A percentile compares a stretch with the other conserved stretches of the same genome.
Conservation (phyloP, 768 basidiomycete species). For the Asterophora lycoperdoides region DNA sequence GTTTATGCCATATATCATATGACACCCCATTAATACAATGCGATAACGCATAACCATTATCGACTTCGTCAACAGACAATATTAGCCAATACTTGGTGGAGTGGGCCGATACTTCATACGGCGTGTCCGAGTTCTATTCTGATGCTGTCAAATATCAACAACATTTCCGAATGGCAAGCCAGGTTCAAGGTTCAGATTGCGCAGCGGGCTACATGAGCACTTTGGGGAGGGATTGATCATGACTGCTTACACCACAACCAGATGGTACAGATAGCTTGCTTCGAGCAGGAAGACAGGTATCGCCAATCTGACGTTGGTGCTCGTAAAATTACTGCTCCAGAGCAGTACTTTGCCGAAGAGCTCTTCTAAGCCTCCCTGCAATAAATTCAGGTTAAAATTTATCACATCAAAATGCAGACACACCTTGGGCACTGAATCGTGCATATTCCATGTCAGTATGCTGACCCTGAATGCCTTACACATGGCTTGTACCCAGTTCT, state of each 20-base stretch:
- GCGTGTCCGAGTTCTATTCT: too few species aligned
- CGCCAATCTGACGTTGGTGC: conserved; percentile 18
- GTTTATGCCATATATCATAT: too few species aligned
- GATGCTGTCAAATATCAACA: too few species aligned
- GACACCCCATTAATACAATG: too few species aligned
- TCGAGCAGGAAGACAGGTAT: conserved; percentile 50
- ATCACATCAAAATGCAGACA: background rate
- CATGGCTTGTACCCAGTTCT: background rate
- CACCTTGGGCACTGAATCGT: conserved; percentile 76
- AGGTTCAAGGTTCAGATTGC: too few species aligned
- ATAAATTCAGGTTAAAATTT: background rate
- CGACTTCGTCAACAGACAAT: too few species aligned
- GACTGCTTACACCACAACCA: conserved; percentile 65
- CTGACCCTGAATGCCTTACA: conserved; percentile 49
- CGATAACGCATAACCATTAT: too few species aligned
- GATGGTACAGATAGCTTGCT: conserved; percentile 64
- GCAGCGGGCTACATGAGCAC: conserved; percentile 6
- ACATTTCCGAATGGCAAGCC: too few species aligned
- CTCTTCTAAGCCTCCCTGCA: conserved; percentile 68
- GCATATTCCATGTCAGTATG: conserved; percentile 83
- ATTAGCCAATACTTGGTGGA: too few species aligned
- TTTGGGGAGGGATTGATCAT: too few species aligned
- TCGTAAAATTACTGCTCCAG: conserved; percentile 25
- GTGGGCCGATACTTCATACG: too few species aligned
- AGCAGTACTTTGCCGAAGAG: conserved; percentile 59